Conservation (phyloP, 495 filamentous ascomycete species). For the Talaromyces liani region DNA sequence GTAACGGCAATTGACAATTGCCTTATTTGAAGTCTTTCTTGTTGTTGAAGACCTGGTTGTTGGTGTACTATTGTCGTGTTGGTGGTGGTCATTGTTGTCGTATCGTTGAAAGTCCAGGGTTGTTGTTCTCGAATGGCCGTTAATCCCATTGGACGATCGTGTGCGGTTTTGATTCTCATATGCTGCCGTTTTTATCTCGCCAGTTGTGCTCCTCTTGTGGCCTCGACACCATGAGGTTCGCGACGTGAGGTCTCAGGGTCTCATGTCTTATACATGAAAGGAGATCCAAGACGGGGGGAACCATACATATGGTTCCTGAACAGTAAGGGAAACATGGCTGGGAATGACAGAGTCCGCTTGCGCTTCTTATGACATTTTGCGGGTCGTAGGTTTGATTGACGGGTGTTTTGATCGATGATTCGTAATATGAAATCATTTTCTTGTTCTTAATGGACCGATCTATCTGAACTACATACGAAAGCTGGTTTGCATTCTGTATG, state of each 20-base stretch:
- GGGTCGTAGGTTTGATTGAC: background rate
- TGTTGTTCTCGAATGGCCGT: conserved; percentile 57
- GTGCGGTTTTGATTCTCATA: background rate
- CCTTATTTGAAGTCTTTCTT: too few relatives aligned
- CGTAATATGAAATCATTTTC: background rate
- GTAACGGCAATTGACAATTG: too few relatives aligned
- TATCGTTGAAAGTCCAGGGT: conserved; percentile 39
- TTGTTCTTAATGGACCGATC: background rate
- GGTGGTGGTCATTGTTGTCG: too few relatives aligned
- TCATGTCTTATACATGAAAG: conserved; percentile 50
- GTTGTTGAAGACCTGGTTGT: background rate
- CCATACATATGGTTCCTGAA: too few relatives aligned
- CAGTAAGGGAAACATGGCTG: too few relatives aligned
- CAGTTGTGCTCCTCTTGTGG: conserved; percentile 59
- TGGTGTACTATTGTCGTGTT: background rate
- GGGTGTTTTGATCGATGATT: background rate
- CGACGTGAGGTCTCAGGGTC: conserved; percentile 39
- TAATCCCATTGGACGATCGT: background rate
- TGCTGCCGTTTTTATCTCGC: conserved; percentile 47
- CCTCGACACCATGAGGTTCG: conserved; percentile 21
- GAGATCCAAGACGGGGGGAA: conserved; percentile 44
- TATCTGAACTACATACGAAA: background rate
- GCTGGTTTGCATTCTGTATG: background rate
- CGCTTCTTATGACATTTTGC: background rate
- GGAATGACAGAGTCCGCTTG: too few relatives aligned